Base-by-base conservation (phyloP, 2,329 filamentous ascomycete genomes). In the Teratosphaeria pseudoeucalypti region DNA sequence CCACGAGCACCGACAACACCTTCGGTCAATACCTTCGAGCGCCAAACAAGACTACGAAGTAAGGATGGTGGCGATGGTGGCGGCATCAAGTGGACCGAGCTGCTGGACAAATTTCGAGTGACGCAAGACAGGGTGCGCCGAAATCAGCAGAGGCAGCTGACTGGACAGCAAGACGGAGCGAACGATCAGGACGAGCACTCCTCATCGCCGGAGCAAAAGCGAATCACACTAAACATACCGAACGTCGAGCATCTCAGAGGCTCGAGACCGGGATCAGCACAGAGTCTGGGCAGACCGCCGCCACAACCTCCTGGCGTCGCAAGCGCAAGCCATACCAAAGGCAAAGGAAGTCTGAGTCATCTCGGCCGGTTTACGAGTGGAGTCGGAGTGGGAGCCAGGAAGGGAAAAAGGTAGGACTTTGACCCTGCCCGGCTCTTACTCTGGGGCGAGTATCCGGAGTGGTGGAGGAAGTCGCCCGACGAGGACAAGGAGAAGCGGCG, bases 21-120 rank as follows among this genome's bases (percentile, higher is more conserved):
- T 34, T 65, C 66, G 1, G 72, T 73, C 34, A 73, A 75, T 29
- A 75, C 73, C 4, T 81, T 80, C 62, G 79, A 81, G 62, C 74
- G 79, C 10, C 73, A 77, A n/a, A 92, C 89, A 66, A 82, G 91
- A 61, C 80, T 96, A 55, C 81, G 96, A 83, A 85, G 83, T 55
- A 82, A 92, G 58, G 92, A 96, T 58, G 70, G 70, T 3, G 68
- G 68, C 14, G 64, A 63, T 2, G 64, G 62, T 14, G 85, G 84
- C 58, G 86, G 85, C 37, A 95, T 99, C 66, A 87, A 88, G 58
- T 99, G 94, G 94, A 84, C 83, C 2, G 94, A 99, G 67, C 80
- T 99, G 39, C 81, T 99, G 5, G 94, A 99, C 64, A 96, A 96
- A 71, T 99, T 99, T 76, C 89, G 89, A 65, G 84, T 82, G 57